These are phyloP conservation scores for Arthrobotrys sinensis DNA, from an alignment of 2,329 filamentous ascomycete species.

Conservation along the genomic window DNA sequence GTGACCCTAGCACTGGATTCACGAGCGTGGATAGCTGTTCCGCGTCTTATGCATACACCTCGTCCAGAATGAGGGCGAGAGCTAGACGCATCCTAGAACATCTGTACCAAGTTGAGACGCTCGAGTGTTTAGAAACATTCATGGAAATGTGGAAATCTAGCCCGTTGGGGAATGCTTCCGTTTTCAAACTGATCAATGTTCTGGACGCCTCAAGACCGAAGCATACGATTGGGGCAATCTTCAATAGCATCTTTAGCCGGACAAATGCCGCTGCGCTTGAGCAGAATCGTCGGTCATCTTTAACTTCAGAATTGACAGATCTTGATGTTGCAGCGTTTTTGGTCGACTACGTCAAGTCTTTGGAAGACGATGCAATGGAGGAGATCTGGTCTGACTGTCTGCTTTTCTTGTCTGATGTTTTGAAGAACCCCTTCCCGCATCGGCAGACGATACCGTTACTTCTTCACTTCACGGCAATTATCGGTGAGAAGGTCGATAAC, in stretches of 20 bases:
- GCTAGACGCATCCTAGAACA: conserved; percentile 91
- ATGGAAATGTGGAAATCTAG: conserved; percentile 81
- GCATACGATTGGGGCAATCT: conserved; percentile 91
- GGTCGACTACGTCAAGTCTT: conserved; percentile 87
- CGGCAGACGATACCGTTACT: conserved; percentile 88
- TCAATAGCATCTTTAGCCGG: conserved; percentile 95
- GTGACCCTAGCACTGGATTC: conserved; percentile 70
- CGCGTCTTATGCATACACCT: conserved; percentile 91
- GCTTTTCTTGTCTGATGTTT: conserved; percentile 87
- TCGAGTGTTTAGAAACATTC: conserved; percentile 93
- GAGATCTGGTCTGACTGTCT: conserved; percentile 98
- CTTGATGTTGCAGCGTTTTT: conserved; percentile 88
- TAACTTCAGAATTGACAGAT: conserved; percentile 88
- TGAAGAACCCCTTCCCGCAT: conserved; percentile 95
- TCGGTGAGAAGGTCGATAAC: conserved; percentile 96
- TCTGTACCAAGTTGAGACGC: conserved; percentile 88
- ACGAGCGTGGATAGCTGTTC: conserved; percentile 74
- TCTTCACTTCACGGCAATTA: conserved; percentile 87
- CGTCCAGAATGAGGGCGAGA: conserved; percentile 89
- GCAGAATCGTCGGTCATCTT: conserved; percentile 83
- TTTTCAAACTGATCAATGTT: conserved; percentile 90
- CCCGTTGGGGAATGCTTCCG: conserved; percentile 73
- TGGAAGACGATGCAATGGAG: conserved; percentile 97
- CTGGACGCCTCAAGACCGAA: conserved; percentile 91
- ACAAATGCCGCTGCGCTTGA: conserved; percentile 88